These are phyloP conservation scores for Fusarium nygamai DNA, from an alignment of 2,329 filamentous ascomycete genomes.

Conservation along the genomic window DNA sequence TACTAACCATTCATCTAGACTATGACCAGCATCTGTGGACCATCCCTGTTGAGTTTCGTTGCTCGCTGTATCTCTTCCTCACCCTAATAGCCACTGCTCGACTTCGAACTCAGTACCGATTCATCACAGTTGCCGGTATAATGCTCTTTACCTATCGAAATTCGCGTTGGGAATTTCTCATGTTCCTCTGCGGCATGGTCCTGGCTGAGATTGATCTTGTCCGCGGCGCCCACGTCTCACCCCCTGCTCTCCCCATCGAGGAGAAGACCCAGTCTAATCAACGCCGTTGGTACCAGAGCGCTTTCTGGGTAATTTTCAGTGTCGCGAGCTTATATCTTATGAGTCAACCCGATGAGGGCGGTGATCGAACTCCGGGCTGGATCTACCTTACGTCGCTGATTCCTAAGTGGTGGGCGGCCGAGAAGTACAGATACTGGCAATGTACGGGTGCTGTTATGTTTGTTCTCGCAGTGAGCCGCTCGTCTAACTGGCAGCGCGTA, in stretches of 20 bases:
- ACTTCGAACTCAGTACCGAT: constrained; percentile 54
- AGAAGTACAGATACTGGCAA: constrained; percentile 67
- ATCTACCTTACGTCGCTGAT: constrained; percentile 58
- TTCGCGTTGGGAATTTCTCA: constrained; percentile 63
- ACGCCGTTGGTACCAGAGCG: constrained; percentile 15
- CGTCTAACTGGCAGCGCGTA: constrained; percentile 57
- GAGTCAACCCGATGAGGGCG: constrained; percentile 50
- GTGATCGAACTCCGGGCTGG: constrained; percentile 64
- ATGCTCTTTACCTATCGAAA: constrained; percentile 58
- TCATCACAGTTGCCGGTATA: constrained; percentile 53
- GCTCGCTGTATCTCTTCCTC: constrained; percentile 67
- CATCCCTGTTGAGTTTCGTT: constrained; percentile 69
- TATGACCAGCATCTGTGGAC: constrained; percentile 72
- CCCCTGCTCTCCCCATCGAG: constrained; percentile 40
- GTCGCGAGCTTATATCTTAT: constrained; percentile 63
- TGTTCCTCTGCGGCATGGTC: constrained; percentile 65
- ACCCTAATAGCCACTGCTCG: constrained; percentile 61
- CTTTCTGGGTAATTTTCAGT: constrained; percentile 55
- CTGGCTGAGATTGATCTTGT: constrained; percentile 66
- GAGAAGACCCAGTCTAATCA: constrained; percentile 24
- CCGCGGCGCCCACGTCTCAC: constrained; percentile 55
- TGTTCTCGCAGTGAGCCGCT: constrained; percentile 60
- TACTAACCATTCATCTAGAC: constrained; percentile 31
- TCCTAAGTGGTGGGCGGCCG: constrained; percentile 59
- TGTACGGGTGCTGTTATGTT: constrained; percentile 63